Base-by-base conservation (phyloP, 2,329 filamentous ascomycete genomes). In the Colletotrichum lupini region DNA sequence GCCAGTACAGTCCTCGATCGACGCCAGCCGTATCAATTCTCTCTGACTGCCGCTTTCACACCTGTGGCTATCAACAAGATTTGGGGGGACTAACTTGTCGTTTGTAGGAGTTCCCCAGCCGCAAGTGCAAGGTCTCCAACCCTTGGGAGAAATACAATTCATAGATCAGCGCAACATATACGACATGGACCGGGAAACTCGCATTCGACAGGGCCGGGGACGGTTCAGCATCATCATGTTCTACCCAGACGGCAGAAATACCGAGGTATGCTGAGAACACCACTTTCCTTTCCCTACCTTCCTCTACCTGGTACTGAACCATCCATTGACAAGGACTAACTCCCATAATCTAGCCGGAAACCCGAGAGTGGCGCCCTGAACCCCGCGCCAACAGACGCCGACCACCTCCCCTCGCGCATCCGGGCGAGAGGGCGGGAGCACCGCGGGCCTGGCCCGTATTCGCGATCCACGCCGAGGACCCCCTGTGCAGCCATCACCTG, bases 201-300 rank as follows among this genome's bases (percentile, higher is more conserved):
- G n/a, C 26, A 6, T 46, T 46, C 68, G 26, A 12, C 53, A 30
- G 32, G 65, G 46, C 19, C 26, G n/a, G 28, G 30, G 57, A n/a
- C 59, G 58, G 9, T 73, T 63, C n/a, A 58, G 32, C 37, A 73
- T 73, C 59, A 55, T 69, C 8, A 37, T 67, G 26, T 73, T 57
- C 32, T 62, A 71, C 24, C 28, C 71, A 9, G 71, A 73, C 12
- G 71, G 71, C 2, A 24, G 30, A 5, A 73, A 67, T 49, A 37
- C 52, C 5, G 49, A 67, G 7, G 71, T 26, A 26, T 26, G 26
- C 26, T 26, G 1, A 26, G 26, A 26, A 26, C 24, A 26, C 24
- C 24, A 26, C 3, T 26, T 26, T 26, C 24, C 24, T 26, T 26
- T 26, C 3, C 24, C 26, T 5, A 26, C 1, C 26, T 26, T 26